Conservation (phyloP, 345 rosid species). For the Toxicodendron radicans region DNA sequence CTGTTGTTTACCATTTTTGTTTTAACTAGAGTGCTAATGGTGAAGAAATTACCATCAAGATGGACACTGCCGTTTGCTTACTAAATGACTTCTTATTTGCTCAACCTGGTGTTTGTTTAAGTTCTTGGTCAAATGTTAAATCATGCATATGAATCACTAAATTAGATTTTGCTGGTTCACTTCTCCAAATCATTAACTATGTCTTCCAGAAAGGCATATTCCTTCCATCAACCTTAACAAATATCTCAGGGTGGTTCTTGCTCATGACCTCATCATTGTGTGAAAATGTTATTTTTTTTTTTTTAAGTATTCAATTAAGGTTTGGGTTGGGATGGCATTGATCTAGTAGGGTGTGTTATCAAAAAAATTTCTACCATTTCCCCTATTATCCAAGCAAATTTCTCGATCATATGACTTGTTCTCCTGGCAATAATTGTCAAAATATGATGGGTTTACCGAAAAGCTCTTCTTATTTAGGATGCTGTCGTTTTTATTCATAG, state of each 20-base stretch:
- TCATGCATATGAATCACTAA: not conserved
- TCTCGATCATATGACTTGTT: not conserved
- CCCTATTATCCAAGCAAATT: not conserved
- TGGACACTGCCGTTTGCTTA: not conserved
- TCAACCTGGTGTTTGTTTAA: not conserved
- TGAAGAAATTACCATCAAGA: not conserved
- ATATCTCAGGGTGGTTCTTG: not conserved
- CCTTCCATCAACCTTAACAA: not conserved
- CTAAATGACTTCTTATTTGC: constrained; percentile 1
- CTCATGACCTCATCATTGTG: not conserved
- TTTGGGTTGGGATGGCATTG: not conserved
- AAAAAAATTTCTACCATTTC: not conserved
- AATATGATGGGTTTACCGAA: not conserved
- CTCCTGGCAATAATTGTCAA: not conserved
- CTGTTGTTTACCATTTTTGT: not conserved
- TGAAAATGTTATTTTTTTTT: not conserved
- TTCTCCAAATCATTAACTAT: not conserved
- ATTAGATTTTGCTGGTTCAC: not conserved
- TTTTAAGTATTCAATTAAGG: not conserved
- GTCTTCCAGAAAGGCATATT: not conserved
- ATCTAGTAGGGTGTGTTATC: not conserved
- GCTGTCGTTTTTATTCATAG: not conserved
- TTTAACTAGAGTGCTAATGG: not conserved
- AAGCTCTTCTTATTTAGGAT: not conserved
- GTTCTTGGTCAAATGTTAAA: not conserved